Evolutionary conservation across 192 early-diverging fungal genomes (phyloP).

Genomic region (Coemansia sp.): DNA sequence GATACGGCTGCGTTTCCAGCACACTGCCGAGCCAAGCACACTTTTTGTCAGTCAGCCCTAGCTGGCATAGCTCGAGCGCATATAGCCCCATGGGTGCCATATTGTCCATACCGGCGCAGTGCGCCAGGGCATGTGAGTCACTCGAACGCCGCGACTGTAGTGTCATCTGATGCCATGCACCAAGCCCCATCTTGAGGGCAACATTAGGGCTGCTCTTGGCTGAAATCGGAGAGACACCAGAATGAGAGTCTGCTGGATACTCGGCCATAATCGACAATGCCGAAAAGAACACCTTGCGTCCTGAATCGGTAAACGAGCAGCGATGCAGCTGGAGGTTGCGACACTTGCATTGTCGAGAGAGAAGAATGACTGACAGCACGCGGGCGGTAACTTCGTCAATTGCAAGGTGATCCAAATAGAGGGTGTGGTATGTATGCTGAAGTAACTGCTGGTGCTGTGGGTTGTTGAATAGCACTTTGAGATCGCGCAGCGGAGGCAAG

Average conservation of each 20-base stretch:
- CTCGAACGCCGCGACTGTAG: not conserved
- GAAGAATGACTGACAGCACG: conserved; percentile 28
- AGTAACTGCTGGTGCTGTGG: conserved; percentile 14
- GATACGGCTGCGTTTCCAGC: conserved; percentile 23
- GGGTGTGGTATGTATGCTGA: conserved; percentile 9
- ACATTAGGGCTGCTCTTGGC: not conserved
- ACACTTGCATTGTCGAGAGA: conserved; percentile 27
- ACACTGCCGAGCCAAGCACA: conserved; percentile 17
- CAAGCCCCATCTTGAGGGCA: not conserved
- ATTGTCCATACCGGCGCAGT: not conserved
- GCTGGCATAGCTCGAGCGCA: conserved; percentile 20
- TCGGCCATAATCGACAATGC: conserved; percentile 34
- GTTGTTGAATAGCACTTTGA: conserved; percentile 27
- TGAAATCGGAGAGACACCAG: not conserved
- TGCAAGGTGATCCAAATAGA: conserved; percentile 9
- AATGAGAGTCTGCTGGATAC: not conserved
- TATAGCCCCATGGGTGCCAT: conserved; percentile 22
- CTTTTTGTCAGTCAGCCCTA: conserved; percentile 19
- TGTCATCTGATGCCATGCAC: not conserved
- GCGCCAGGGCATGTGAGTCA: not conserved
- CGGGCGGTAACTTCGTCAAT: conserved; percentile 29
- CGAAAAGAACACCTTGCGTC: conserved; percentile 31
- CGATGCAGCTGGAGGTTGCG: conserved; percentile 18
- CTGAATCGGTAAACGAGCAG: conserved; percentile 34
- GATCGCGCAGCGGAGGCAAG: conserved; percentile 20